Evolutionary conservation across 1,139 yeast genomes (phyloP).

Genomic region (Pichia sp.): DNA sequence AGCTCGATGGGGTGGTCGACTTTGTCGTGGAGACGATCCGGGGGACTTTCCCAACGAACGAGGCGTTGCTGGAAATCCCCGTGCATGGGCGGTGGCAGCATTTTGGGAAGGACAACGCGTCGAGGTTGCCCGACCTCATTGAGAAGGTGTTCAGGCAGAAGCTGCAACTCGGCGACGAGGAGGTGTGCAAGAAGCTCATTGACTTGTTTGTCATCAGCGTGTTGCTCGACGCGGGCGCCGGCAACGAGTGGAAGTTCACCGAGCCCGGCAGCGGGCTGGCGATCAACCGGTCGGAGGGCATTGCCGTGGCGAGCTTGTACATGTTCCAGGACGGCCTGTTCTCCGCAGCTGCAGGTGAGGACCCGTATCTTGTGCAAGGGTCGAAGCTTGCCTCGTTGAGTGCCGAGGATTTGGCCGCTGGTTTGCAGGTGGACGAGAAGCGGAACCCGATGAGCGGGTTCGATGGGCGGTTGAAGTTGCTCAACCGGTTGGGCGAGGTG

Average conservation of each 20-base stretch:
- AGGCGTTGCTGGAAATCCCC: conserved; percentile 39
- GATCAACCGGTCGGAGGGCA: conserved; percentile 50
- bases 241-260: conserved; percentile 49
- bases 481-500: conserved; percentile 44
- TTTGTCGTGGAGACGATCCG: conserved; percentile 40
- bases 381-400: conserved; percentile 34
- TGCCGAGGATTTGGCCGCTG: conserved; percentile 29
- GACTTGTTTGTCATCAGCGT: conserved; percentile 57
- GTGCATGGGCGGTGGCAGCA: conserved; percentile 66
- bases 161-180: conserved; percentile 30
- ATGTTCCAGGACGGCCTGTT: conserved; percentile 49
- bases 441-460: conserved; percentile 48
- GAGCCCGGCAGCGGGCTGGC: conserved; percentile 28
- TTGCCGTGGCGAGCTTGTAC: conserved; percentile 53
- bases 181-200: conserved; percentile 45
- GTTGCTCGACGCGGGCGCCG: conserved; percentile 61
- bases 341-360: conserved; percentile 29
- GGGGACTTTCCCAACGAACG: conserved; percentile 27
- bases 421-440: conserved; percentile 41
- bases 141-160: conserved; percentile 10
- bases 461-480: conserved; percentile 45
- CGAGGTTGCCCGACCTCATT: conserved; percentile 41
- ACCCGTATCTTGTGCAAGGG: conserved; percentile 43
- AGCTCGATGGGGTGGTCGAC: conserved; percentile 39
- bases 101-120: conserved; percentile 44